phyloP scores from a whole-genome alignment of 2,329 filamentous ascomycete species.

The Cercospora sp. region DNA sequence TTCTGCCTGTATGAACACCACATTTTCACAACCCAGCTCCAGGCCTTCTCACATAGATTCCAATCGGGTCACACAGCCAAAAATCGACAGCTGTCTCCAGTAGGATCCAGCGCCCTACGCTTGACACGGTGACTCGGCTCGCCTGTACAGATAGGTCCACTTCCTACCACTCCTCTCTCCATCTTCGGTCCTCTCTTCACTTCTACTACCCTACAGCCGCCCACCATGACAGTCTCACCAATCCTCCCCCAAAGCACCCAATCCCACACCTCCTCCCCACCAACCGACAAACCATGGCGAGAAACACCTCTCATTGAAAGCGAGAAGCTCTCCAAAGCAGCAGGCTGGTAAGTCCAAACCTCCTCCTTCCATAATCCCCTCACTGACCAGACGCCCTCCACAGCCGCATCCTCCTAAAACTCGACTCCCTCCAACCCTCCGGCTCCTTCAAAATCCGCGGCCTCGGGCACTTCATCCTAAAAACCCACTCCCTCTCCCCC shows the following conservation, averaged over 20 bases:
- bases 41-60: background rate
- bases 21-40: background rate
- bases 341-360: constrained; percentile 63
- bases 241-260: constrained; percentile 1
- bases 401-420: constrained; percentile 78
- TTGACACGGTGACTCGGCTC: background rate
- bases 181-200: background rate
- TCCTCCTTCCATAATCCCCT: background rate
- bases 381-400: background rate
- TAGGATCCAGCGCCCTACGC: constrained; percentile 2
- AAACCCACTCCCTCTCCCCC: constrained; percentile 37
- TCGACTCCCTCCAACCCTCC: constrained; percentile 80
- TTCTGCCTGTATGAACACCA: background rate
- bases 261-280: background rate
- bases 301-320: constrained; percentile 71
- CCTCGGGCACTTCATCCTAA: constrained; percentile 69
- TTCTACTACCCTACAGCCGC: background rate
- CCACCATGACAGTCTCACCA: background rate
- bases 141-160: constrained; percentile 1
- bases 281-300: constrained; percentile 57
- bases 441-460: constrained; percentile 82
- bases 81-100: background rate
- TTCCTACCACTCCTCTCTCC: background rate
- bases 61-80: background rate
- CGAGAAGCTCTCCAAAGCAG: constrained; percentile 63